Base-by-base conservation (phyloP, 306 rosid genomes). In the Nissolia schottii region DNA sequence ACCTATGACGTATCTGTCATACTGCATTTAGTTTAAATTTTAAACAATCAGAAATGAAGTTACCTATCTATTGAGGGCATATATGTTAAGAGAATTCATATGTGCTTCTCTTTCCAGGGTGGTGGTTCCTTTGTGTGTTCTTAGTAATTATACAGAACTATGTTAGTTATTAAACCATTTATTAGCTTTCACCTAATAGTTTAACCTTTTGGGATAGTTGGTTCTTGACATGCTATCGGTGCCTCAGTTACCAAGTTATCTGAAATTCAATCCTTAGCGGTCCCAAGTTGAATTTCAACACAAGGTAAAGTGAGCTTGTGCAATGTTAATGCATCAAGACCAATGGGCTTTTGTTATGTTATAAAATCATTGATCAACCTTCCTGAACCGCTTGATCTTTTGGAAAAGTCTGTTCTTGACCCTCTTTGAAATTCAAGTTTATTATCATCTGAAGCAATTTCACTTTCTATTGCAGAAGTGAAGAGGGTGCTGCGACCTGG, bases 401-500 rank as follows among this genome's bases (percentile, higher is more conserved):
- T 45, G 51, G n/a, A 41, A 2, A 12, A 41, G n/a, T 12, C 14
- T 15, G n/a, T 41, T 41, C 49, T 41, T 13, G 5, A 3, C 15
- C 12, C 24, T 24, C 53, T 69, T 74, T 23, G 9, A 49, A 28
- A 23, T 66, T 74, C 10, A 27, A 49, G 51, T n/a, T 35, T 24
- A 43, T 35, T 24, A 43, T 59, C 66, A 10, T 67, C 62, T 8
- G 64, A 24, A 23, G 59, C 27, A 27, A 29, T 49, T 43, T 40
- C 46, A 45, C 55, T 23, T 55, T 63, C 37, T 55, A 64, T n/a
- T 77, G 79, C 71, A 94, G 97, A 94, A 88, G 91, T 89, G 67
- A 89, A 48, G 75, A 75, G 97, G 77, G 97, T 94, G 62, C 81
- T 91, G 27, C 77, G 85, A 71, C 97, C 92, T 3, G 96, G 92